Conservation (phyloP, 805 yeast species). For the Metschnikowia borealis region DNA sequence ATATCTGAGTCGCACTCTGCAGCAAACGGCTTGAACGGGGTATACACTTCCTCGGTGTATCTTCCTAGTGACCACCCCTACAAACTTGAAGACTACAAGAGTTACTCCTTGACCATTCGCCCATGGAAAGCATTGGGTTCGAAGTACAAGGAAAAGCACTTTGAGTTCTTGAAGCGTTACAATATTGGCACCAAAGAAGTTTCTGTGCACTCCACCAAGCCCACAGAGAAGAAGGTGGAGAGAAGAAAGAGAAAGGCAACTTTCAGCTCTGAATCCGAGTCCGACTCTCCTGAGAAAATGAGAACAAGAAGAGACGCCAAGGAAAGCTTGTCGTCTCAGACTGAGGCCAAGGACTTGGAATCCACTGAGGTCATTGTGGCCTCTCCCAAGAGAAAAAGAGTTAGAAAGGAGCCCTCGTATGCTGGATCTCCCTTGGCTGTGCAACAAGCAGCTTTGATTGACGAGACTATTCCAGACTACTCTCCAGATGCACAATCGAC, state of each 20-base stretch:
- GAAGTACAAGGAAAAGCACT: slow-evolving; percentile 46
- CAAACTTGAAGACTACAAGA: slow-evolving; percentile 46
- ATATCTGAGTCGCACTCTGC: slow-evolving; percentile 11
- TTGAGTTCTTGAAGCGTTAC: slow-evolving; percentile 53
- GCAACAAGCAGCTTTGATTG: slow-evolving; percentile 50
- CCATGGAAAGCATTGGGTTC: slow-evolving; percentile 47
- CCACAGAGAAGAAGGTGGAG: slow-evolving; percentile 16
- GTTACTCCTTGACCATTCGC: slow-evolving; percentile 45
- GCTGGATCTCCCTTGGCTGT: slow-evolving; percentile 36
- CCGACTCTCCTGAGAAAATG: slow-evolving; percentile 43
- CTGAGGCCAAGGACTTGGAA: slow-evolving; percentile 3
- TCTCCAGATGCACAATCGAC: slow-evolving; percentile 61
- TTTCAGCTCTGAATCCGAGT: slow-evolving; percentile 30
- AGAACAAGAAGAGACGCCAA: slow-evolving; percentile 57
- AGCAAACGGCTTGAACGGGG: slow-evolving; percentile 1
- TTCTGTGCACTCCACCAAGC: slow-evolving; percentile 12
- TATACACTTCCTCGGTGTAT: slow-evolving; percentile 10
- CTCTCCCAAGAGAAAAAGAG: slow-evolving; percentile 38
- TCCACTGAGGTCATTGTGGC: slow-evolving; percentile 19
- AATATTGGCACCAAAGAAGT: slow-evolving; percentile 20
- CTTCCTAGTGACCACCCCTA: slow-evolving; percentile 30
- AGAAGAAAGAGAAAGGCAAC: slow-evolving; percentile 16
- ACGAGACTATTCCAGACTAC: slow-evolving; percentile 74
- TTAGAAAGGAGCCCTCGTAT: slow-evolving; percentile 27
- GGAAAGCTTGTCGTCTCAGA: slow-evolving; percentile 20